Conservation (phyloP, 495 filamentous ascomycete genomes). For the Sporormia fimetaria region DNA sequence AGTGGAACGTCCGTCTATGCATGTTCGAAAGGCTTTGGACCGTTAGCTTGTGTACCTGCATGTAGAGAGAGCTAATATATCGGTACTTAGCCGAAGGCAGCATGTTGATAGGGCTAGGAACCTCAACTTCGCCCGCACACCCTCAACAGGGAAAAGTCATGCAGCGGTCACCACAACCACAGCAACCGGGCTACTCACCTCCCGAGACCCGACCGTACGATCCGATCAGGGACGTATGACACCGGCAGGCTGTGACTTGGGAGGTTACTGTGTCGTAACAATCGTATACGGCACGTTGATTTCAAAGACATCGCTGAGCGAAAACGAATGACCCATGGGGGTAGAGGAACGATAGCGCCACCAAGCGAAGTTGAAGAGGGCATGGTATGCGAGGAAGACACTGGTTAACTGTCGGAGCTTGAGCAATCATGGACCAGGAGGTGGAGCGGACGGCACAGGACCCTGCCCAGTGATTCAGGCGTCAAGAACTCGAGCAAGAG, state of each 20-base stretch:
- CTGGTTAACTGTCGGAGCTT: too few relatives aligned
- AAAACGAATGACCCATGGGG: too few relatives aligned
- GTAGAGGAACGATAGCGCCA: too few relatives aligned
- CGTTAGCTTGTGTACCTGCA: slow-evolving; percentile 7
- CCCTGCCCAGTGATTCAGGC: too few relatives aligned
- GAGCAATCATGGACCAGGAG: too few relatives aligned
- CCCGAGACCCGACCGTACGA: slow-evolving; percentile 15
- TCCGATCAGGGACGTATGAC: slow-evolving; percentile 17
- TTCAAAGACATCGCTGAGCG: too few relatives aligned
- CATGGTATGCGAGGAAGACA: too few relatives aligned
- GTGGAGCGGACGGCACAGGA: too few relatives aligned
- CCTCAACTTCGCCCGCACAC: background rate
- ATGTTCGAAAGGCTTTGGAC: slow-evolving; percentile 3
- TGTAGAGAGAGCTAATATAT: slow-evolving; percentile 16
- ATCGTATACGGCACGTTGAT: too few relatives aligned
- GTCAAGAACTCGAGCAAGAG: too few relatives aligned
- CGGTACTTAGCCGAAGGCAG: slow-evolving; percentile 20
- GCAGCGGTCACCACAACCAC: slow-evolving; percentile 3
- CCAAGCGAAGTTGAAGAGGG: too few relatives aligned
- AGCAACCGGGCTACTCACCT: slow-evolving; percentile 2
- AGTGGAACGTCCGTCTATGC: slow-evolving; percentile 7
- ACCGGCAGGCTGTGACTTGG: background rate
- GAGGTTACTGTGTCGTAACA: slow-evolving; percentile 2
- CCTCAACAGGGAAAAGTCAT: slow-evolving; percentile 3
- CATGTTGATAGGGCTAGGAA: slow-evolving; percentile 11